Evolutionary conservation across 441 rosid species (phyloP).

Genomic region (Brassica hybrid): DNA sequence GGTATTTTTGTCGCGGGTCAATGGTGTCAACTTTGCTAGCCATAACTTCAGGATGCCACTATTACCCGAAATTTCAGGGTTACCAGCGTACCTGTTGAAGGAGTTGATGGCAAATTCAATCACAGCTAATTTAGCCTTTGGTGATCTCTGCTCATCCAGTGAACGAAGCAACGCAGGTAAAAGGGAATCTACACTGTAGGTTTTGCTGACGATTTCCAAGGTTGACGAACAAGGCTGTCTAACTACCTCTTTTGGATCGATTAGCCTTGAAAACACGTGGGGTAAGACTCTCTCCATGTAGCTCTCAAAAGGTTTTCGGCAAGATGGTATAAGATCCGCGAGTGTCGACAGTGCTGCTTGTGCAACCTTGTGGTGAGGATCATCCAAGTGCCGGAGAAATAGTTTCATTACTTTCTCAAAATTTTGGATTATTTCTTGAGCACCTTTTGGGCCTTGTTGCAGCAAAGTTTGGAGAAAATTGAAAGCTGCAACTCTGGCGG

Average conservation of each 20-base stretch:
- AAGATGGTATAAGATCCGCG: slow-evolving; percentile 89
- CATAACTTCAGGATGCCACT: slow-evolving; percentile 89
- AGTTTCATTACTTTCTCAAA: slow-evolving; percentile 99
- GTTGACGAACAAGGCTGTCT: slow-evolving; percentile 89
- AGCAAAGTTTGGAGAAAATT: slow-evolving; percentile 78
- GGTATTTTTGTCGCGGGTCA: slow-evolving; percentile 87
- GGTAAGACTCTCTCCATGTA: slow-evolving; percentile 97
- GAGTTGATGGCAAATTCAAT: slow-evolving; percentile 91
- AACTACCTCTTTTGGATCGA: slow-evolving; percentile 97
- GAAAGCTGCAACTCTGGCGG: slow-evolving; percentile 94
- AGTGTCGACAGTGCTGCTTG: slow-evolving; percentile 98
- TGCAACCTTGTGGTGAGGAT: slow-evolving; percentile 99
- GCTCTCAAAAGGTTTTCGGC: slow-evolving; percentile 95
- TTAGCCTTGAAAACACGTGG: slow-evolving; percentile 93
- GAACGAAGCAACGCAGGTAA: slow-evolving; percentile 96
- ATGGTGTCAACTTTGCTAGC: slow-evolving; percentile 91
- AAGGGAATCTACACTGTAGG: slow-evolving; percentile 90
- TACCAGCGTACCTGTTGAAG: slow-evolving; percentile 76
- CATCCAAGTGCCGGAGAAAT: slow-evolving; percentile 97
- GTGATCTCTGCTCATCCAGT: slow-evolving; percentile 97
- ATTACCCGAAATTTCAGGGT: slow-evolving; percentile 82
- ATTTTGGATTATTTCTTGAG: slow-evolving; percentile 90
- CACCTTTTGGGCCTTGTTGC: slow-evolving; percentile 93
- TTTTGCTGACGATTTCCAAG: slow-evolving; percentile 85
- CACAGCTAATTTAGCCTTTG: slow-evolving; percentile 98